phyloP scores from a whole-genome alignment of 2,329 filamentous ascomycete genomes.

The Penicillium hordei region DNA sequence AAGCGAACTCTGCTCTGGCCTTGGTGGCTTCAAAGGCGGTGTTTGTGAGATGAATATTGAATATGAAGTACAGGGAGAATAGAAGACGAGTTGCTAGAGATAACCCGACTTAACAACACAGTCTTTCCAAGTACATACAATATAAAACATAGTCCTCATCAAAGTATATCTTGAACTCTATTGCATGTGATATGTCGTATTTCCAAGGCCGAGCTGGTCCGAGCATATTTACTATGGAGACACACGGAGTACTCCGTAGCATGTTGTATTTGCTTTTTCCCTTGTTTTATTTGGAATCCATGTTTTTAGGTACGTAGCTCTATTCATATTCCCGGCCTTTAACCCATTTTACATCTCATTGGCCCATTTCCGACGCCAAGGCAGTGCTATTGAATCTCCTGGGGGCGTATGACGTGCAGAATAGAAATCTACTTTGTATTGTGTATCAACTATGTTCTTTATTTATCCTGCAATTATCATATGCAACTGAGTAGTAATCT shows the following conservation, averaged over 20 bases:
- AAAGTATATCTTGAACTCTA: not conserved
- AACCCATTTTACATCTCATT: not conserved
- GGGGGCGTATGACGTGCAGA: not conserved
- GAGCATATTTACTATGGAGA: not conserved
- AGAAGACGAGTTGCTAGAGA: slow-evolving; percentile 14
- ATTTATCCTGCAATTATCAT: not conserved
- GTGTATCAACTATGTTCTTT: not conserved
- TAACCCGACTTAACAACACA: slow-evolving; percentile 4
- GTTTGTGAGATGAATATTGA: slow-evolving; percentile 11
- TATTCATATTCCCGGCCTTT: not conserved
- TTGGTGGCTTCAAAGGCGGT: slow-evolving; percentile 12
- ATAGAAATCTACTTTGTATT: not conserved
- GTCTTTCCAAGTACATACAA: slow-evolving; percentile 12
- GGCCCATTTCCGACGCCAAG: not conserved
- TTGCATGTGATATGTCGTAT: slow-evolving; percentile 2
- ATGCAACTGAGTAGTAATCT: not conserved
- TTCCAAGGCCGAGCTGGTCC: not conserved
- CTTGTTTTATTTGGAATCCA: not conserved
- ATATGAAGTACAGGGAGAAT: slow-evolving; percentile 14
- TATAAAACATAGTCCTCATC: slow-evolving; percentile 9
- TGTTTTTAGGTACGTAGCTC: not conserved
- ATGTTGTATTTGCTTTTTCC: not conserved
- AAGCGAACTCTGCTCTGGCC: not conserved
- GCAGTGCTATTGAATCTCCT: not conserved
- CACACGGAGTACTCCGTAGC: not conserved